Evolutionary conservation across 495 filamentous ascomycete species (phyloP), one percentile per base, ranked within the genome.

Genomic region (Choiromyces venosus): DNA sequence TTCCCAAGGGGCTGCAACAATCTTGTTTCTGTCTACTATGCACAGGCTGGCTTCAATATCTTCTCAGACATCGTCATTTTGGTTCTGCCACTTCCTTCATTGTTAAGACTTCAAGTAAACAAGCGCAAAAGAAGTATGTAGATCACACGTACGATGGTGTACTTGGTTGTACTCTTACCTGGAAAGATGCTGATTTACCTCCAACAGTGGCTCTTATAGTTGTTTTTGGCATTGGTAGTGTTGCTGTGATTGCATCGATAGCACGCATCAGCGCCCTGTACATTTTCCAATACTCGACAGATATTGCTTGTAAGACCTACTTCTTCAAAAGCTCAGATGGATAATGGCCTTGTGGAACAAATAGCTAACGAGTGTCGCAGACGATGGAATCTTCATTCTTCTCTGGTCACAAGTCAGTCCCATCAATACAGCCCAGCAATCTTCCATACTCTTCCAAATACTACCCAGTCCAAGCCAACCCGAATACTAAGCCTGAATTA

Each of bases 211-310:
- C 74, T 36, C 74, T 77, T 16, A 66, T 73, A 5, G 42, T 78
- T 12, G 65, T 81, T 12, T 78, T 81, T 71, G 74, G 79, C 6
- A 67, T 80, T 37, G 79, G 79, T 19, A 56, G 69, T 6, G 21
- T 84, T 12, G 82, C 79, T 19, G 79, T 83, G 14, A 74, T 83
- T 52, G 82, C 82, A 10, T 80, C 79, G 10, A 78, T 77, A 38
- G 72, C 81, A 35, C 76, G 82, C 14, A 80, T 83, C 21, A 82
- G 81, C 56, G 81, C 81, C 5, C 69, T 84, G 4, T 79, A 78
- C 65, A 72, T 70, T n/a, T 81, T 71, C 67, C 79, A 81, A 37
- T 37, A 80, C 61, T 81, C 80, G 16, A 37, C 25, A 9, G 78
- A 80, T 29, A 74, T 80, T 33, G 70, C 71, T 42, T 76, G 76